These are phyloP conservation scores for Pythium apleroticum DNA, from an alignment of 352 stramenopile genomes.

Conservation along the genomic window DNA sequence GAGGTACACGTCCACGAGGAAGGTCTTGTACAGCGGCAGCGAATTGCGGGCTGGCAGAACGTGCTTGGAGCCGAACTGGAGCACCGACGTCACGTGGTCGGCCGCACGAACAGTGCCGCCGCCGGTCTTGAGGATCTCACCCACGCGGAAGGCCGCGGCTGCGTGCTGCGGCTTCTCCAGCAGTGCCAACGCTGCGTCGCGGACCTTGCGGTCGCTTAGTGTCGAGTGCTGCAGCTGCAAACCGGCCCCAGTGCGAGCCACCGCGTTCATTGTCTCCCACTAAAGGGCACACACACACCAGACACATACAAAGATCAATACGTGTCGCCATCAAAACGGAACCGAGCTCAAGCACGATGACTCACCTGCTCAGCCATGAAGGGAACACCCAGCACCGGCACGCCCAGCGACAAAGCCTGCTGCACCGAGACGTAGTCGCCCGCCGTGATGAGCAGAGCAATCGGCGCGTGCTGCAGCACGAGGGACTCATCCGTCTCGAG, in stretches of 20 bases:
- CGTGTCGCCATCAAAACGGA: too few species aligned
- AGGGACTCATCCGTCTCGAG: conserved; percentile 44
- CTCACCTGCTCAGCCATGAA: conserved; percentile 77
- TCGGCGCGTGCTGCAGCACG: conserved; percentile 37
- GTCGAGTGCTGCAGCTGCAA: conserved; percentile 35
- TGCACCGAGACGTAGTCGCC: conserved; percentile 61
- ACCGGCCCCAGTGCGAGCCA: conserved; percentile 56
- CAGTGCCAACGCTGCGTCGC: conserved; percentile 37
- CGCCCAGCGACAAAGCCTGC: conserved; percentile 54
- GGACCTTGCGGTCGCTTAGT: conserved; percentile 39
- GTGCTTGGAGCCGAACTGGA: conserved; percentile 50
- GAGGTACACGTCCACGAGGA: conserved; percentile 84
- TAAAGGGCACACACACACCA: too few species aligned
- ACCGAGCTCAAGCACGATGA: neutral
- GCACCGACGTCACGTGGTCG: conserved; percentile 56
- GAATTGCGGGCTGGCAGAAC: conserved; percentile 53
- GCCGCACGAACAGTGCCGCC: conserved; percentile 53
- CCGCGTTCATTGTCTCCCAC: conserved; percentile 62
- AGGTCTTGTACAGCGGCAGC: conserved; percentile 82
- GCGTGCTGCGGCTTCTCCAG: conserved; percentile 40
- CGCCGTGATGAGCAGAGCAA: conserved; percentile 57
- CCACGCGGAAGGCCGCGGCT: conserved; percentile 42
- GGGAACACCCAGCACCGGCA: conserved; percentile 69
- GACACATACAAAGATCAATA: neutral
- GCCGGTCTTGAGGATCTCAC: conserved; percentile 58